These are phyloP conservation scores for Rhododendron vialii DNA, from an alignment of 148 eudicot genomes.

Conservation along the genomic window DNA sequence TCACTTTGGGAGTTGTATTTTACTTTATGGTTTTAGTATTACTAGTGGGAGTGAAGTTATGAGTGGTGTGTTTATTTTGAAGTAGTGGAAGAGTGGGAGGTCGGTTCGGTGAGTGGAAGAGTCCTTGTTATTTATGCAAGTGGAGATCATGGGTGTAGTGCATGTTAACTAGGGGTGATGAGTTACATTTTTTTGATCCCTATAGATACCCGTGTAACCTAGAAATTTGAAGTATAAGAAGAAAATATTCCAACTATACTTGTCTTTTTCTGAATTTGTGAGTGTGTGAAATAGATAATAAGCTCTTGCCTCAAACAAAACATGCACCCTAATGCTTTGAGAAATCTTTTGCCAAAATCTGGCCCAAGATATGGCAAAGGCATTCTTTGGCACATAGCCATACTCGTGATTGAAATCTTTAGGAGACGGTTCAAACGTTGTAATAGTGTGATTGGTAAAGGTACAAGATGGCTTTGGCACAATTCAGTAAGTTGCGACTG, in stretches of 20 bases:
- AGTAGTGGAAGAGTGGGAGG: background rate
- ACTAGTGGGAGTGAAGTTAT: background rate
- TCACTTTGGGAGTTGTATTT: background rate
- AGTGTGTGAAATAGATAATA: background rate
- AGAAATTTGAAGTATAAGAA: background rate
- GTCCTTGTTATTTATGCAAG: background rate
- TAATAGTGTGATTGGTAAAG: background rate
- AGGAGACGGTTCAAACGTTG: background rate
- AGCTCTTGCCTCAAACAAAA: background rate
- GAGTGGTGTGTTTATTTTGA: background rate
- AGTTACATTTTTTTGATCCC: background rate
- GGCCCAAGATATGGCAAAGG: background rate
- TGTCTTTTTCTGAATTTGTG: background rate
- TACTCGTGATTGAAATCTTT: background rate
- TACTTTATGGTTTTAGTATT: background rate
- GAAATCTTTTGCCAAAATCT: background rate
- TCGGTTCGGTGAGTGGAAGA: background rate
- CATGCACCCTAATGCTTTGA: background rate
- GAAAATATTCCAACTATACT: background rate
- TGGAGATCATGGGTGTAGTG: background rate
- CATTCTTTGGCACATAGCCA: background rate
- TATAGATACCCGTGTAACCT: background rate
- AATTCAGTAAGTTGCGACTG: background rate
- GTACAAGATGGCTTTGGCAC: background rate
- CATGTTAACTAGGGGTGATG: background rate